Evolutionary conservation across 495 filamentous ascomycete genomes (phyloP), one percentile per base, ranked within the genome.

Genomic region (Sabuloglossum arenarium): DNA sequence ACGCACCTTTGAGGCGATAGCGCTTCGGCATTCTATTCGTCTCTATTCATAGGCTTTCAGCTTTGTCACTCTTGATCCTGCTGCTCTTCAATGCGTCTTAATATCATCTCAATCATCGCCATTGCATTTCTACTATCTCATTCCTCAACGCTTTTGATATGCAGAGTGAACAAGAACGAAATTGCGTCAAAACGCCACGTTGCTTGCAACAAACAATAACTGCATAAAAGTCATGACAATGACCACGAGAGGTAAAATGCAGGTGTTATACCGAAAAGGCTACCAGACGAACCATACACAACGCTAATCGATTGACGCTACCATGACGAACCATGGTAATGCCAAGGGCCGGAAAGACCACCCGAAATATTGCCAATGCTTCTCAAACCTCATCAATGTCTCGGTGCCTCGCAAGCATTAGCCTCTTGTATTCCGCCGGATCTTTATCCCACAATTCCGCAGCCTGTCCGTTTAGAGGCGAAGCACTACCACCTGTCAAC

Each of bases 361-460:
- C 47, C 23, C 39, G 16, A 43, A 43, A 4, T 21, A 23, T 23
- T 27, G 47, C 47, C 24, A 51, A n/a, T 51, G 24, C 56, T 47
- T 78, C 3, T 43, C 39, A 75, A 32, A 72, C 71, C 34, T 81
- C 78, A 47, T 77, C 75, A 42, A 79, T 62, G 59, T 82, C 78
- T 45, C 74, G 73, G 63, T 84, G 80, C 55, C 80, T 67, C 2
- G 75, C 75, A 14, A 84, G 70, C n/a, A 83, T 80, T 45, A 77
- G 71, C 55, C 78, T 78, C 77, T 94, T 87, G 75, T 87, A 99
- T 62, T 94, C 86, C 46, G 76, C 76, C 39, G 84, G 78, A 67
- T 97, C 77, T 58, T 82, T 85, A 62, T 96, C 91, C 93, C 93
- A 97, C 28, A 97, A 74, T 65, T 94, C 86, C 16, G 91, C 91